phyloP scores from a whole-genome alignment of 257 asterid species.

The Leptodermis oblonga region DNA sequence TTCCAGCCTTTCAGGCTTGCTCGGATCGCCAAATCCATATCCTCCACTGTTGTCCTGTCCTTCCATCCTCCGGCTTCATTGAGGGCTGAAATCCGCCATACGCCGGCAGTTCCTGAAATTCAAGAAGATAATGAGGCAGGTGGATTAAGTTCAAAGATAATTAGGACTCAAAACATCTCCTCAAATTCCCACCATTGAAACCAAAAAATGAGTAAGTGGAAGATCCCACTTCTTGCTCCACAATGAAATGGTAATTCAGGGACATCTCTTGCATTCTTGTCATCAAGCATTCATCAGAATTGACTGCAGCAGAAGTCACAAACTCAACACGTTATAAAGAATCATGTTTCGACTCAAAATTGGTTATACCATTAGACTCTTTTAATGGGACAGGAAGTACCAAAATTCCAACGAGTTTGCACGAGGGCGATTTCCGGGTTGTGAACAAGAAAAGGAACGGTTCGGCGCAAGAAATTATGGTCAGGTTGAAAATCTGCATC shows the following conservation, averaged over 20 bases:
- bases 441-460: conserved; percentile 36
- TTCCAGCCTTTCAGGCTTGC: conserved; percentile 71
- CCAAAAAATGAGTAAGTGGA: conserved; percentile 54
- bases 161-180: not conserved
- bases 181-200: conserved; percentile 43
- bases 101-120: conserved; percentile 55
- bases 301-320: conserved; percentile 32
- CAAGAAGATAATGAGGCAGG: not conserved
- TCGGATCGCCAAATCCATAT: conserved; percentile 64
- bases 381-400: conserved; percentile 2
- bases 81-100: conserved; percentile 58
- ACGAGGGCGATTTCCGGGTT: conserved; percentile 34
- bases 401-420: conserved; percentile 47
- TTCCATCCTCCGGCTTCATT: conserved; percentile 69
- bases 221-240: conserved; percentile 76
- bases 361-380: too few species aligned
- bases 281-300: conserved; percentile 67
- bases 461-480: conserved; percentile 24
- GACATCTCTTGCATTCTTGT: conserved; percentile 75
- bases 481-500: conserved; percentile 44
- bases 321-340: not conserved
- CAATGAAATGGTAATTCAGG: conserved; percentile 57
- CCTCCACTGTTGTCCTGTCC: conserved; percentile 62
- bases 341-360: too few species aligned
- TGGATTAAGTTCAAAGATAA: too few species aligned